phyloP scores from a whole-genome alignment of 805 yeast species.

The Monosporozyma aerobia region DNA sequence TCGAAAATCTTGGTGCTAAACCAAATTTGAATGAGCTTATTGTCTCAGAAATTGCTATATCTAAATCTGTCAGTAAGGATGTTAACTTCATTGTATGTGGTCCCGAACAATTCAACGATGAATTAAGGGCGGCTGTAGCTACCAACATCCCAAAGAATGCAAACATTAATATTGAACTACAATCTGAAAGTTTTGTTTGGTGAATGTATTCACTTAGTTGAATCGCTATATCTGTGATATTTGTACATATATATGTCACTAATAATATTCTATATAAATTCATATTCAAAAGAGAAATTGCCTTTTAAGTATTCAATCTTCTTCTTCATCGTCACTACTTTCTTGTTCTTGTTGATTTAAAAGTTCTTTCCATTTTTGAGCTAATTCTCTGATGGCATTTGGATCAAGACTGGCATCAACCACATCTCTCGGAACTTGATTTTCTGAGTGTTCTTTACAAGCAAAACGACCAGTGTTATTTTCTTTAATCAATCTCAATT shows the following conservation, averaged over 20 bases:
- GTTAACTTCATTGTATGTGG: conserved; percentile 56
- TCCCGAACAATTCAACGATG: conserved; percentile 50
- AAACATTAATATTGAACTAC: conserved; percentile 24
- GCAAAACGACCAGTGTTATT: conserved; percentile 70
- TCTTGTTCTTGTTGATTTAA: conserved; percentile 22
- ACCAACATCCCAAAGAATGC: conserved; percentile 26
- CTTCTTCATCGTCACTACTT: conserved; percentile 7
- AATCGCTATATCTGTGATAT: background rate
- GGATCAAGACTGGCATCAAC: conserved; percentile 74
- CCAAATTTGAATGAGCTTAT: conserved; percentile 40
- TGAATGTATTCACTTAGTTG: conserved; percentile 1
- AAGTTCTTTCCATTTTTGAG: conserved; percentile 48
- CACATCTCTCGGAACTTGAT: conserved; percentile 84
- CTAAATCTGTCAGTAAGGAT: conserved; percentile 34
- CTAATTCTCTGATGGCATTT: conserved; percentile 57
- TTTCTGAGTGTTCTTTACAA: conserved; percentile 75
- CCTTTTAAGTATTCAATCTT: background rate
- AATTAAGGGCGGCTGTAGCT: conserved; percentile 40
- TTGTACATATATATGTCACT: background rate
- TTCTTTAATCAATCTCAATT: conserved; percentile 57
- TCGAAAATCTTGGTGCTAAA: conserved; percentile 30
- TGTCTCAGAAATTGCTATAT: conserved; percentile 23
- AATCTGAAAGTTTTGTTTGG: conserved; percentile 31
- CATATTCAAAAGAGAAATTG: background rate
- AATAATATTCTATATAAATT: background rate